Conservation (phyloP, 371 early-diverging fungal genomes). For the Haplosporangium sp. region DNA sequence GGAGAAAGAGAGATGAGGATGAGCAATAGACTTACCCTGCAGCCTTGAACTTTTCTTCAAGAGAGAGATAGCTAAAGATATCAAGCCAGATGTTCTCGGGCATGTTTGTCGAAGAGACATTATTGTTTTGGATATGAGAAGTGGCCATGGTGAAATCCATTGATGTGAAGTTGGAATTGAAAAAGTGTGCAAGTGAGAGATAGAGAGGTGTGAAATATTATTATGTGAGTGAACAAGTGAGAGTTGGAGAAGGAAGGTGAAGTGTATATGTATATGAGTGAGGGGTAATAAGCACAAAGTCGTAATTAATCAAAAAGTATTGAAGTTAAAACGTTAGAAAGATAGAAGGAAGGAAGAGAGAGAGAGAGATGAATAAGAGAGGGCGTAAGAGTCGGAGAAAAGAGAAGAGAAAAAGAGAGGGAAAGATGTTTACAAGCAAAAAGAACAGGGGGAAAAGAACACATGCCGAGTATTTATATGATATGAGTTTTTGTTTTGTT, state of each 20-base stretch:
- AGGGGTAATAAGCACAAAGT: neutral
- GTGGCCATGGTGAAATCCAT: slow-evolving; percentile 25
- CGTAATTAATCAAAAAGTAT: slow-evolving; percentile 1
- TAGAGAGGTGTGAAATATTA: neutral
- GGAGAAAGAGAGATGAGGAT: neutral
- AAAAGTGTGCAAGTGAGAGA: neutral
- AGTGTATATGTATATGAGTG: neutral
- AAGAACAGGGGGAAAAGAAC: neutral
- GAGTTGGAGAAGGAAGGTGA: neutral
- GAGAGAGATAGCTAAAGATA: slow-evolving; percentile 44
- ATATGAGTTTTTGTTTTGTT: neutral
- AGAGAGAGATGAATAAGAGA: neutral
- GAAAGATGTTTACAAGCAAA: neutral
- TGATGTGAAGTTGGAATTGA: neutral
- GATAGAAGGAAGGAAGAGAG: slow-evolving; percentile 1
- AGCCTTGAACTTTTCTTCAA: slow-evolving; percentile 45
- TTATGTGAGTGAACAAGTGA: neutral
- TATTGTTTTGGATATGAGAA: too few relatives aligned
- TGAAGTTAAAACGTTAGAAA: neutral
- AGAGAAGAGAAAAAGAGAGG: slow-evolving; percentile 2
- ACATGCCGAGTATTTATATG: slow-evolving; percentile 15
- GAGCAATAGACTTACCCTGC: slow-evolving; percentile 33
- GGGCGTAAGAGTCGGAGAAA: neutral
- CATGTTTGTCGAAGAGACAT: slow-evolving; percentile 10
- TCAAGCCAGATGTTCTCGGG: slow-evolving; percentile 56